A percentile compares a stretch with the other conserved stretches of the same genome.
These are phyloP conservation scores for Pseudoturritis turrita DNA, from an alignment of 345 rosid genomes.

Conservation along the genomic window DNA sequence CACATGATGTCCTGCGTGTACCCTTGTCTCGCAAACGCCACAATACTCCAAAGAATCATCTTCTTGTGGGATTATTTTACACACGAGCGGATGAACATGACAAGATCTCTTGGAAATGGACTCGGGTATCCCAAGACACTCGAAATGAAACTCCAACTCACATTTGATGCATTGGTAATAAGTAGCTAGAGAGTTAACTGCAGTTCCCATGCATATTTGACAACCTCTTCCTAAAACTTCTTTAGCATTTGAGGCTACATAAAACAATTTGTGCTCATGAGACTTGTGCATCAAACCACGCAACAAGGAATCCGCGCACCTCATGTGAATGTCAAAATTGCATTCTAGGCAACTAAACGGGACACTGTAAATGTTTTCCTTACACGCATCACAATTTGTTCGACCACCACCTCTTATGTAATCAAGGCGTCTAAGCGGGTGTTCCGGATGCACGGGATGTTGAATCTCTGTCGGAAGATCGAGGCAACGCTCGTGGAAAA, in stretches of 20 bases:
- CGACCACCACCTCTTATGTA: not conserved
- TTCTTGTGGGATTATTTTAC: not conserved
- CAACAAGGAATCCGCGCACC: slow-evolving; percentile 2
- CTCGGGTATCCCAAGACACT: slow-evolving; percentile 12
- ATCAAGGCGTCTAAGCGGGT: slow-evolving; percentile 12
- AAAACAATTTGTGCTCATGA: slow-evolving; percentile 17
- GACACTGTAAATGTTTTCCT: not conserved
- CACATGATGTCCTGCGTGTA: not conserved
- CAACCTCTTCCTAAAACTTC: not conserved
- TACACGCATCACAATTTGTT: not conserved
- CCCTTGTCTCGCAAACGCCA: slow-evolving; percentile 9
- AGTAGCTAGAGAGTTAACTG: not conserved
- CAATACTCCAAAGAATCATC: slow-evolving; percentile 19
- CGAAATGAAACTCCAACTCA: not conserved
- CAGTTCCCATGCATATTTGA: not conserved
- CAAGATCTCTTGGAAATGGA: not conserved
- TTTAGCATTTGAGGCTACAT: not conserved
- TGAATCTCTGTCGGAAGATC: not conserved
- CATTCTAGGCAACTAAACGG: slow-evolving; percentile 11
- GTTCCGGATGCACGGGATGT: slow-evolving; percentile 5
- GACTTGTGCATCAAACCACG: not conserved
- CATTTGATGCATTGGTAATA: slow-evolving; percentile 19
- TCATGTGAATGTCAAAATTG: not conserved
- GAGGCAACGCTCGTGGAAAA: slow-evolving; percentile 8
- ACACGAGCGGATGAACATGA: slow-evolving; percentile 16